These are phyloP conservation scores for Crithidia bombi DNA, from an alignment of 208 protist genomes.

Conservation along the genomic window DNA sequence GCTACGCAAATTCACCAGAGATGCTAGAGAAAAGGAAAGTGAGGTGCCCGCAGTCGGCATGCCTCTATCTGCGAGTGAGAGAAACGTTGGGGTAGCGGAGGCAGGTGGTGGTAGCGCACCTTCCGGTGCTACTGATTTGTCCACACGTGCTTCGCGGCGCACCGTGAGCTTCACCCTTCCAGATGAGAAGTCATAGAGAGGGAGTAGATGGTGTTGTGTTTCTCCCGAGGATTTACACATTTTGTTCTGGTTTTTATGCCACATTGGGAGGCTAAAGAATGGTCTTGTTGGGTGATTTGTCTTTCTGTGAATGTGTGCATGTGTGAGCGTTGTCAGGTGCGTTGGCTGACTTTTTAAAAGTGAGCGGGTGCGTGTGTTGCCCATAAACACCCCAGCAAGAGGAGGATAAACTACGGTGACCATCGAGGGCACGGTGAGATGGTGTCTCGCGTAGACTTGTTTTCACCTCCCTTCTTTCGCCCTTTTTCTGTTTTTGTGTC, in stretches of 20 bases:
- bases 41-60: not conserved
- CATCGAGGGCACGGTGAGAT: too few species aligned
- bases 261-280: too few species aligned
- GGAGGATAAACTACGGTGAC: too few species aligned
- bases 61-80: not conserved
- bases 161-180: constrained; percentile 29
- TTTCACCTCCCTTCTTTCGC: too few species aligned
- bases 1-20: constrained; percentile 5
- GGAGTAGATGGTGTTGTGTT: not conserved
- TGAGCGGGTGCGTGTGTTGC: too few species aligned
- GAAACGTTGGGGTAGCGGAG: not conserved
- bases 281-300: too few species aligned
- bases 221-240: too few species aligned
- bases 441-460: too few species aligned
- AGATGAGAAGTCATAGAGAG: not conserved
- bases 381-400: too few species aligned
- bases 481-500: too few species aligned
- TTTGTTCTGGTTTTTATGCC: too few species aligned
- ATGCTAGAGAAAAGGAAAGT: not conserved
- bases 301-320: not conserved
- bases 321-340: not conserved
- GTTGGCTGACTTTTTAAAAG: not conserved
- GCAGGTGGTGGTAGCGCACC: too few species aligned
- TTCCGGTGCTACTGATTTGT: not conserved
- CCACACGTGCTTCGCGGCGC: constrained; percentile 4